phyloP scores from a whole-genome alignment of 2,329 filamentous ascomycete genomes.

The Ilyonectria sp. region DNA sequence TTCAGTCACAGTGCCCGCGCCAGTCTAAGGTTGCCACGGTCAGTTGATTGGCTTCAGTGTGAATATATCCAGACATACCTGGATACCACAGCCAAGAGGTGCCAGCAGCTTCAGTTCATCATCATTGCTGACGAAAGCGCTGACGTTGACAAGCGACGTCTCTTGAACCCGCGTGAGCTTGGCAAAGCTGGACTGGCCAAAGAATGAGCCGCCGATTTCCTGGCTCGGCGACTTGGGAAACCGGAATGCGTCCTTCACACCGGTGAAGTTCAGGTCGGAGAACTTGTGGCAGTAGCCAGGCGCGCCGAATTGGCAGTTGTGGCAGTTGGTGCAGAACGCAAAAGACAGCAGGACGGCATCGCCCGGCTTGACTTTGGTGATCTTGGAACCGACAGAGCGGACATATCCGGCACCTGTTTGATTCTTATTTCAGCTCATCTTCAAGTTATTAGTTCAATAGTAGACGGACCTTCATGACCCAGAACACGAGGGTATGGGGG shows the following conservation, averaged over 20 bases:
- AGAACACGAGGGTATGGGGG: slow-evolving; percentile 29
- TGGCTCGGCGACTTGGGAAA: neutral
- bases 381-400: slow-evolving; percentile 8
- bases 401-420: slow-evolving; percentile 19
- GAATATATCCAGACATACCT: neutral
- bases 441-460: neutral
- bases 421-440: neutral
- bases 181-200: slow-evolving; percentile 31
- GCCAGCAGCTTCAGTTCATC: slow-evolving; percentile 29
- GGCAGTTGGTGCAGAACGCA: slow-evolving; percentile 27
- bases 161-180: slow-evolving; percentile 19
- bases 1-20: slow-evolving; percentile 14
- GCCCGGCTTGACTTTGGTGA: slow-evolving; percentile 28
- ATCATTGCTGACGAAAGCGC: slow-evolving; percentile 1
- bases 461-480: slow-evolving; percentile 15
- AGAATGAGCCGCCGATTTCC: slow-evolving; percentile 24
- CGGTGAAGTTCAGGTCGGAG: slow-evolving; percentile 24
- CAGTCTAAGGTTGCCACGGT: slow-evolving; percentile 1
- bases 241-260: slow-evolving; percentile 8
- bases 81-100: slow-evolving; percentile 31
- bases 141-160: slow-evolving; percentile 28
- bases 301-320: slow-evolving; percentile 29
- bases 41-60: neutral
- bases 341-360: slow-evolving; percentile 31
- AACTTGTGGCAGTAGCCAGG: slow-evolving; percentile 29